A percentile compares a stretch with the other conserved stretches of the same genome.
These are phyloP conservation scores for Myxozyma melibiosi DNA, from an alignment of 805 yeast genomes.

Conservation along the genomic window DNA sequence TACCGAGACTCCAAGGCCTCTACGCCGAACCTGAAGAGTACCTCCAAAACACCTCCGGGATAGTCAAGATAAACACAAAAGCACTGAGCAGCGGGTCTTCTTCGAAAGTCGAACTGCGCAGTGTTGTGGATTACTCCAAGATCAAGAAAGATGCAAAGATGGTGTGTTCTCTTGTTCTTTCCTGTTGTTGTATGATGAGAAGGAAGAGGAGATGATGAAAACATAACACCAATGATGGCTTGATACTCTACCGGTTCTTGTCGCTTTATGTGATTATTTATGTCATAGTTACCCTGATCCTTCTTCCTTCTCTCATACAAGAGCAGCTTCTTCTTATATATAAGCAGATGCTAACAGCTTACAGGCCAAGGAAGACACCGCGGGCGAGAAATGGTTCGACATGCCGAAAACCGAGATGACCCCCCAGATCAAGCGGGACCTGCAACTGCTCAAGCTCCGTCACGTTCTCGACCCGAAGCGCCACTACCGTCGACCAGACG, in stretches of 20 bases:
- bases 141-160: constrained; percentile 37
- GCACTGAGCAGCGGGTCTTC: constrained; percentile 1
- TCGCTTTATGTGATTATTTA: constrained; percentile 23
- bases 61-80: constrained; percentile 15
- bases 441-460: constrained; percentile 78
- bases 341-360: constrained; percentile 6
- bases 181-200: background rate
- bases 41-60: constrained; percentile 10
- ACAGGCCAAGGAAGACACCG: constrained; percentile 40
- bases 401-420: constrained; percentile 78
- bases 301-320: background rate
- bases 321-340: background rate
- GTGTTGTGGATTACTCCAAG: constrained; percentile 40
- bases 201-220: constrained; percentile 28
- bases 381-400: constrained; percentile 76
- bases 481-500: constrained; percentile 65
- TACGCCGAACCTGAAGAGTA: constrained; percentile 7
- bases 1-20: background rate
- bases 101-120: constrained; percentile 32
- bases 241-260: constrained; percentile 26
- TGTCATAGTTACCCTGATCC: constrained; percentile 39
- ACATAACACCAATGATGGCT: constrained; percentile 11
- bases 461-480: constrained; percentile 93
- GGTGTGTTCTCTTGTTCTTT: constrained; percentile 24
- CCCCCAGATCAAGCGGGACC: constrained; percentile 70